These are phyloP conservation scores for Daldinia childiae DNA, from an alignment of 495 filamentous ascomycete species.

Conservation along the genomic window DNA sequence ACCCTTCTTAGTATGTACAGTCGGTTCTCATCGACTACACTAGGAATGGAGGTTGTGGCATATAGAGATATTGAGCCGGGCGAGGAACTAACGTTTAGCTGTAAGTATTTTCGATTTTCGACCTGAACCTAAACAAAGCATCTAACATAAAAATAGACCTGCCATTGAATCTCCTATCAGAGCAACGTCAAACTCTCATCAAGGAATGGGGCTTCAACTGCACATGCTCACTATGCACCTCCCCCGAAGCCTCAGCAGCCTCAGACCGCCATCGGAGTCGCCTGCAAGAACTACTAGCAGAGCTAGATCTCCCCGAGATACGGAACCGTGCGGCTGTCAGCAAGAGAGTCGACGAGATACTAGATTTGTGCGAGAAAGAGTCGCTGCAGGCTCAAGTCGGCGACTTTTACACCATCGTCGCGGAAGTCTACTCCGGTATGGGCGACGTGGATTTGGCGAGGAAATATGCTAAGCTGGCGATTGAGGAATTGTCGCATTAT, in stretches of 20 bases:
- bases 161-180: constrained; percentile 42
- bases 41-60: constrained; percentile 46
- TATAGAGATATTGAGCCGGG: constrained; percentile 47
- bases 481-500: constrained; percentile 40
- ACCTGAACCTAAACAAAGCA: not conserved
- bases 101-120: constrained; percentile 23
- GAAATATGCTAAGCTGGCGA: constrained; percentile 39
- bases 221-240: constrained; percentile 47
- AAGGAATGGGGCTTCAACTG: constrained; percentile 52
- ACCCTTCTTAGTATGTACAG: constrained; percentile 40
- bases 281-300: constrained; percentile 37
- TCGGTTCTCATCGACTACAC: constrained; percentile 40
- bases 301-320: constrained; percentile 37
- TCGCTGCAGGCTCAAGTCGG: constrained; percentile 46
- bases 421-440: constrained; percentile 39
- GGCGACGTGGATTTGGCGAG: constrained; percentile 39
- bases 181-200: constrained; percentile 41
- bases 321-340: constrained; percentile 33
- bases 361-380: constrained; percentile 45
- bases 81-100: constrained; percentile 53
- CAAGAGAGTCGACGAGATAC: constrained; percentile 38
- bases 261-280: constrained; percentile 45
- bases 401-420: constrained; percentile 47
- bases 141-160: constrained; percentile 34
- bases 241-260: constrained; percentile 20